Percentiles rank a stretch among this genome's conserved stretches.
phyloP scores from a whole-genome alignment of 2,329 filamentous ascomycete genomes.

The Tetracladium maxilliforme region DNA sequence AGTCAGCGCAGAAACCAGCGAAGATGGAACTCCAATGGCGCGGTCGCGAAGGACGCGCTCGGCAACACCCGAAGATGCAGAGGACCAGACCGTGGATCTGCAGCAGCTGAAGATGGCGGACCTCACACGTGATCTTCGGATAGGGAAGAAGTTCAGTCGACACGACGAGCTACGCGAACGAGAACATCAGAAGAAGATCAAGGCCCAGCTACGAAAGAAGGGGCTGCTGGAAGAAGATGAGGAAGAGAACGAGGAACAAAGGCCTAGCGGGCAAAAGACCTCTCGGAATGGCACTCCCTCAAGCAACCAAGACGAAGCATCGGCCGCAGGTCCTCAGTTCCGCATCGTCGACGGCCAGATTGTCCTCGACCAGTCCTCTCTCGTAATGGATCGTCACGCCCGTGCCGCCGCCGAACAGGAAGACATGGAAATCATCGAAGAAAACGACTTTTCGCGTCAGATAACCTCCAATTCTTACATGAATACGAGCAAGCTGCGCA shows the following conservation, averaged over 20 bases:
- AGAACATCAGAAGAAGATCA: slow-evolving; percentile 28
- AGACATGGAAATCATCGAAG: slow-evolving; percentile 47
- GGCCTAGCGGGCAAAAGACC: slow-evolving; percentile 2
- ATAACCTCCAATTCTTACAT: slow-evolving; percentile 56
- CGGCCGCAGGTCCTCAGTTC: slow-evolving; percentile 33
- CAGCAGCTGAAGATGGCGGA: slow-evolving; percentile 58
- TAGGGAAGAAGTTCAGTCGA: slow-evolving; percentile 61
- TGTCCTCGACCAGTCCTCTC: slow-evolving; percentile 52
- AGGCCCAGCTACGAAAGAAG: slow-evolving; percentile 12
- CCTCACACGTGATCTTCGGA: slow-evolving; percentile 51
- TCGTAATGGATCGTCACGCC: slow-evolving; percentile 55
- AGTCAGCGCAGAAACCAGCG: neutral
- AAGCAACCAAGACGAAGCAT: slow-evolving; percentile 2
- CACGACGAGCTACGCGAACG: slow-evolving; percentile 60
- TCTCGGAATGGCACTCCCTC: slow-evolving; percentile 5
- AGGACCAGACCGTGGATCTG: slow-evolving; percentile 47
- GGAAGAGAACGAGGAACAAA: slow-evolving; percentile 7
- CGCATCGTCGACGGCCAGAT: slow-evolving; percentile 59
- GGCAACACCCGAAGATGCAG: slow-evolving; percentile 46
- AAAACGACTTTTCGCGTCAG: slow-evolving; percentile 63
- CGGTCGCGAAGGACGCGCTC: slow-evolving; percentile 9
- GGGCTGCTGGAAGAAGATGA: slow-evolving; percentile 14
- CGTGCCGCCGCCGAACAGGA: slow-evolving; percentile 36
- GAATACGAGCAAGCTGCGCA: slow-evolving; percentile 47
- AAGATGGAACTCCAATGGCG: slow-evolving; percentile 1